Evolutionary conservation across 2,329 filamentous ascomycete species (phyloP), one percentile per base, ranked within the genome.

Genomic region (Fusarium ambrosium): DNA sequence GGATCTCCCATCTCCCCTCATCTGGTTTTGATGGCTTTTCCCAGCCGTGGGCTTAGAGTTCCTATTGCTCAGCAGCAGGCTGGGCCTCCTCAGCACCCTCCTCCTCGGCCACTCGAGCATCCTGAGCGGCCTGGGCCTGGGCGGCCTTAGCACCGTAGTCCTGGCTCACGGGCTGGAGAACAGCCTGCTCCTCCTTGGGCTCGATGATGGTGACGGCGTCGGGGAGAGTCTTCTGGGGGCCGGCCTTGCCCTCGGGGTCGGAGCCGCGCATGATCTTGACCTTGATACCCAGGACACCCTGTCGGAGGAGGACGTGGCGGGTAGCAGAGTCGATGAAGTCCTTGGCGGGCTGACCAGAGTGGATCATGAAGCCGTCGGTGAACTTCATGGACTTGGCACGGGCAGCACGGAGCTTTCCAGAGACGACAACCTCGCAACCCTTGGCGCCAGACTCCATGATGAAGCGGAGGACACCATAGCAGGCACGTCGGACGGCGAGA

Each of bases 301-400:
- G 97, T 89, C 97, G 94, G 87, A 99, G 95, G 80, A 99, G 95
- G 83, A 99, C 97, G 94, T 99, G 97, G 83, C 97, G 97, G 84
- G 97, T 98, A 82, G 97, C 97, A 84, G 89, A 91, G 91, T 99
- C 97, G 87, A 99, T 99, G 91, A 99, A 99, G 90, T 99, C 97
- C 89, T 97, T 96, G 85, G 96, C 97, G 84, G 97, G 97, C 88
- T 99, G 97, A 89, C 97, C 97, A 84, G 97, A 99, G 94, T 99
- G 97, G 89, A 99, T 99, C 97, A 99, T 99, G 95, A 99, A 99
- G 86, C 97, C 97, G 88, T 99, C 95, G 88, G 97, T 99, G 93
- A 99, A 99, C 93, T 99, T 99, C 97, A 99, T 99, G 90, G 92
- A 95, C 95, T 99, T 99, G 88, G 97, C 97, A 91, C 97, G 95